These are phyloP conservation scores for Stylonectria norvegica DNA, from an alignment of 2,329 filamentous ascomycete species.

Conservation along the genomic window DNA sequence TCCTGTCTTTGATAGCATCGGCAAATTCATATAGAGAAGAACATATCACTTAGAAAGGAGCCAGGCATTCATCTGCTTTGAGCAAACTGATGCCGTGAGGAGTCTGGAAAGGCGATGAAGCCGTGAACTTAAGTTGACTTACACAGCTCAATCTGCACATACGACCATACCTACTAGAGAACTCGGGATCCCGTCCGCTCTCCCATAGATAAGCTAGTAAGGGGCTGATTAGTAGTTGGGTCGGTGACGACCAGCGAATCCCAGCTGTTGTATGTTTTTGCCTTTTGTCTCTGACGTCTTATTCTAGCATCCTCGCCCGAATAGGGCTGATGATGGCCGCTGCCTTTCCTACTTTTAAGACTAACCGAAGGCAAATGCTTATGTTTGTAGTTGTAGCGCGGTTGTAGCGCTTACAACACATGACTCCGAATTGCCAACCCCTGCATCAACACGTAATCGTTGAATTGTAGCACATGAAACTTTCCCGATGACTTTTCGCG, in stretches of 20 bases:
- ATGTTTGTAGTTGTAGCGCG: not conserved
- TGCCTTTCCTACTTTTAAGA: not conserved
- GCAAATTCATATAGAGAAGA: not conserved
- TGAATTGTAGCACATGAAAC: not conserved
- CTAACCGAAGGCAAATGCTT: not conserved
- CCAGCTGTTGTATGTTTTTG: too few species aligned
- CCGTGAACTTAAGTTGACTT: not conserved
- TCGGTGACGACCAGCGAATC: too few species aligned
- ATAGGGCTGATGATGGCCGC: too few species aligned
- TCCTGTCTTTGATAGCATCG: not conserved
- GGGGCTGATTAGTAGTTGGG: too few species aligned
- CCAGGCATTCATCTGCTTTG: too few species aligned
- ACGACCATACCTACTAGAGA: not conserved
- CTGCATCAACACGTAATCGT: too few species aligned
- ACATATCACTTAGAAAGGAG: too few species aligned
- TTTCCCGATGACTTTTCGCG: not conserved
- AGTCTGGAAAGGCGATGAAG: not conserved
- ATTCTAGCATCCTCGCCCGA: too few species aligned
- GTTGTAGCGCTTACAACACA: not conserved
- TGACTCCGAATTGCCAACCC: too few species aligned
- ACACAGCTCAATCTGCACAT: not conserved
- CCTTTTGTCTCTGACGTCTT: too few species aligned
- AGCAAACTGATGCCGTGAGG: too few species aligned
- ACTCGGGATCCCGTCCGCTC: not conserved
- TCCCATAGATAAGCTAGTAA: too few species aligned